These are phyloP conservation scores for Cyclotella sp. DNA, from an alignment of 108 stramenopile species.

Conservation along the genomic window DNA sequence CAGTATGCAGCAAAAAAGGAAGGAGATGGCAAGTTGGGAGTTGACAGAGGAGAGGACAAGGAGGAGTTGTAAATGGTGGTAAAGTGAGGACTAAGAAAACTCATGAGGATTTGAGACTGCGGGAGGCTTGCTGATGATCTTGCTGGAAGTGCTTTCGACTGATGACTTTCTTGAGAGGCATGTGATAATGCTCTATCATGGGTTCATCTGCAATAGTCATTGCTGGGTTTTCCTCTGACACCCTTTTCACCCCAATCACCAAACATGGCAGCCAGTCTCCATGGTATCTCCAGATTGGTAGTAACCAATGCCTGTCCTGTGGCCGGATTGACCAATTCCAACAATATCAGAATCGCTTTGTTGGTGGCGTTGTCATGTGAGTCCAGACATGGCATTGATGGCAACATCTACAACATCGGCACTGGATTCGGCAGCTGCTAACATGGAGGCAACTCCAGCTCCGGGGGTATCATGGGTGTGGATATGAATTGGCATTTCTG, in stretches of 20 bases:
- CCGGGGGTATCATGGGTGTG: conserved; percentile 99
- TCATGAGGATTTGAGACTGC: too few species aligned
- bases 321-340: conserved; percentile 40
- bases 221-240: not conserved
- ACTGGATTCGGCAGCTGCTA: conserved; percentile 91
- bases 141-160: conserved; percentile 13
- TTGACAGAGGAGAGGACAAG: too few species aligned
- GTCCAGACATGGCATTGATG: conserved; percentile 95
- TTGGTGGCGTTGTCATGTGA: conserved; percentile 63
- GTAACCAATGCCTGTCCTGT: conserved; percentile 37
- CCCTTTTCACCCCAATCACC: not conserved
- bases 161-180: conserved; percentile 26
- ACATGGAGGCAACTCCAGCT: conserved; percentile 93
- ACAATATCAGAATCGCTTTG: conserved; percentile 36
- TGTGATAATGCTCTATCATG: conserved; percentile 32
- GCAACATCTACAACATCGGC: conserved; percentile 97
- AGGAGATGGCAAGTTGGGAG: too few species aligned
- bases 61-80: too few species aligned
- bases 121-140: not conserved
- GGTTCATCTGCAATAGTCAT: not conserved
- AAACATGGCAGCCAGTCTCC: conserved; percentile 4
- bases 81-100: too few species aligned
- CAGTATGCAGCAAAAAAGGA: too few species aligned
- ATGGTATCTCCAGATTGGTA: conserved; percentile 29
- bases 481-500: conserved; percentile 93